These are phyloP conservation scores for Didymella sp. DNA, from an alignment of 2,329 filamentous ascomycete species.

Conservation along the genomic window DNA sequence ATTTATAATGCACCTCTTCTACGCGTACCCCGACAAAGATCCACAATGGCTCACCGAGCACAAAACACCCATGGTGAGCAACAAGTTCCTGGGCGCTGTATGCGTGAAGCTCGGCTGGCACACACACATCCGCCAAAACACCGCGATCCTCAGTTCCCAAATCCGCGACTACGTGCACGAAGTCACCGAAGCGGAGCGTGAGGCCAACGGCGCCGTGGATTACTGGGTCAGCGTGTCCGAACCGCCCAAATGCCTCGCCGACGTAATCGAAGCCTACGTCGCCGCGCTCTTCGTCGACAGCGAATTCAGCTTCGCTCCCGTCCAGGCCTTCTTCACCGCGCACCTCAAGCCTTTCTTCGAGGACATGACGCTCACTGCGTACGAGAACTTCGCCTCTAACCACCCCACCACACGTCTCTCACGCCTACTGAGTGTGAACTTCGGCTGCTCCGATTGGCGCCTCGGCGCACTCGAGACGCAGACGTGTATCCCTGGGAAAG, in stretches of 20 bases:
- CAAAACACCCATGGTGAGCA: slow-evolving; percentile 99
- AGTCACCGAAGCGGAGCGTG: slow-evolving; percentile 61
- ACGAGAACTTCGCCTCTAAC: slow-evolving; percentile 84
- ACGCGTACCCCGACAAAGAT: slow-evolving; percentile 76
- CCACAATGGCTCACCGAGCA: slow-evolving; percentile 98
- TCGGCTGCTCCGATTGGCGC: slow-evolving; percentile 70
- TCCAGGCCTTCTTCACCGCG: slow-evolving; percentile 77
- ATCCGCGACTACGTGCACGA: slow-evolving; percentile 64
- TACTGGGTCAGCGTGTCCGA: slow-evolving; percentile 69
- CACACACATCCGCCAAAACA: slow-evolving; percentile 67
- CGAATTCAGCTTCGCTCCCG: slow-evolving; percentile 74
- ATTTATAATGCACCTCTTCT: slow-evolving; percentile 82
- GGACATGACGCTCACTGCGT: slow-evolving; percentile 74
- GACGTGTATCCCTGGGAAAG: slow-evolving; percentile 56
- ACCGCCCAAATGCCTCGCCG: slow-evolving; percentile 79
- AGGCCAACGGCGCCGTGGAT: slow-evolving; percentile 61
- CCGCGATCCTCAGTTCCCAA: slow-evolving; percentile 59
- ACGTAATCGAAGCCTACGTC: slow-evolving; percentile 87
- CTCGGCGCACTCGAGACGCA: slow-evolving; percentile 44
- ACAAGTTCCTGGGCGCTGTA: slow-evolving; percentile 87
- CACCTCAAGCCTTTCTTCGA: slow-evolving; percentile 80
- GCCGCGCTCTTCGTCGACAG: slow-evolving; percentile 93
- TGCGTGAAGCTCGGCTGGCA: slow-evolving; percentile 81
- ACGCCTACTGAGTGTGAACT: slow-evolving; percentile 67
- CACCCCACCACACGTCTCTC: slow-evolving; percentile 79